Evolutionary conservation across 768 basidiomycete genomes (phyloP).

Genomic region (Termitomyces sp.): DNA sequence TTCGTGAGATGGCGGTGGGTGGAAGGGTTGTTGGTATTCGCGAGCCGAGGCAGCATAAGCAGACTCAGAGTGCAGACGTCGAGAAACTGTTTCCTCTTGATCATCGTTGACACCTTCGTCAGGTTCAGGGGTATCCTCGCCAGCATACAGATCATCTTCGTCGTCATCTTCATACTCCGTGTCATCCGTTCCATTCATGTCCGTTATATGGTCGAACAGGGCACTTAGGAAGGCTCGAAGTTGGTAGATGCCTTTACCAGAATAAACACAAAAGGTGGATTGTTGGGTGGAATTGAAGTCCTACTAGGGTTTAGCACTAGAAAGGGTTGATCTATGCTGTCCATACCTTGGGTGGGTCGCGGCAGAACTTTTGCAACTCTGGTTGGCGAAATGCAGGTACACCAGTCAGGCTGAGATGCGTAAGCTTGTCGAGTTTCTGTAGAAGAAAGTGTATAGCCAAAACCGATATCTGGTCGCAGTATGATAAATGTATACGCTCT

Average conservation of each 20-base stretch:
- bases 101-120: slow-evolving; percentile 34
- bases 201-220: slow-evolving; percentile 71
- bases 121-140: slow-evolving; percentile 44
- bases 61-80: slow-evolving; percentile 23
- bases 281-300: slow-evolving; percentile 92
- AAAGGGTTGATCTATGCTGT: background rate
- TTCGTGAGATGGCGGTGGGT: slow-evolving; percentile 27
- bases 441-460: slow-evolving; percentile 89
- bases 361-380: slow-evolving; percentile 87
- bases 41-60: slow-evolving; percentile 18
- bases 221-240: slow-evolving; percentile 78
- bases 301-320: slow-evolving; percentile 33
- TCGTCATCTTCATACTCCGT: slow-evolving; percentile 66
- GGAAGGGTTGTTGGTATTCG: slow-evolving; percentile 19
- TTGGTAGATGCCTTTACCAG: slow-evolving; percentile 83
- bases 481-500: slow-evolving; percentile 95
- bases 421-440: slow-evolving; percentile 83
- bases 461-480: slow-evolving; percentile 94
- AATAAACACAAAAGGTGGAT: slow-evolving; percentile 93
- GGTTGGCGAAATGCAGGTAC: slow-evolving; percentile 84
- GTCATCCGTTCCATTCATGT: slow-evolving; percentile 66
- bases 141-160: slow-evolving; percentile 47
- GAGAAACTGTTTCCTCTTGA: slow-evolving; percentile 28
- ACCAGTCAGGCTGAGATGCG: slow-evolving; percentile 97
- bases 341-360: slow-evolving; percentile 78